A percentile compares a stretch with the other conserved stretches of the same genome.
Evolutionary conservation across 306 rosid genomes (phyloP).

Genomic region (Erythrophleum fordii): DNA sequence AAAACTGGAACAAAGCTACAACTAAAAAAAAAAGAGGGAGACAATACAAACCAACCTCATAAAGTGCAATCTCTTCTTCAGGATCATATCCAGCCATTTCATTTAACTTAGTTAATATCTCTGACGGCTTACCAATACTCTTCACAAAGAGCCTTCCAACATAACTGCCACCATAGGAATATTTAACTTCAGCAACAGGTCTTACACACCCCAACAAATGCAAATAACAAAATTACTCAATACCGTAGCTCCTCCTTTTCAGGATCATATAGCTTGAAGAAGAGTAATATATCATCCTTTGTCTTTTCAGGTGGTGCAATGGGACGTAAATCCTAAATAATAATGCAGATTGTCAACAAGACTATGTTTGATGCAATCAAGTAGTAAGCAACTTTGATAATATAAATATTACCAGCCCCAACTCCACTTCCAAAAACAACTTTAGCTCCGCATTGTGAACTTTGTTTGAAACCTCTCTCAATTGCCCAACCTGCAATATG

Average conservation of each 20-base stretch:
- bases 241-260: conserved; percentile 87
- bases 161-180: conserved; percentile 54
- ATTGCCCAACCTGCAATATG: conserved; percentile 72
- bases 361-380: conserved; percentile 16
- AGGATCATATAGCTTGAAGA: conserved; percentile 87
- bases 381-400: conserved; percentile 25
- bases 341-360: conserved; percentile 36
- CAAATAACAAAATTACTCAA: conserved; percentile 29
- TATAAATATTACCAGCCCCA: conserved; percentile 61
- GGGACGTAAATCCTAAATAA: conserved; percentile 61
- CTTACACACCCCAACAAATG: conserved; percentile 12
- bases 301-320: conserved; percentile 78
- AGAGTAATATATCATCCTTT: conserved; percentile 79
- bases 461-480: conserved; percentile 76
- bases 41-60: conserved; percentile 67
- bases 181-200: conserved; percentile 36
- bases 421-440: conserved; percentile 78
- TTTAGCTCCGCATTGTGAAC: conserved; percentile 77
- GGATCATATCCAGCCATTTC: conserved; percentile 88
- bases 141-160: conserved; percentile 88
- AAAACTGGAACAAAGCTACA: conserved; percentile 4
- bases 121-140: conserved; percentile 76
- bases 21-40: background rate
- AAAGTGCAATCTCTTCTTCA: conserved; percentile 89
- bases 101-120: conserved; percentile 70